Evolutionary conservation across 148 eudicot species (phyloP).

Genomic region (Drosera capensis): DNA sequence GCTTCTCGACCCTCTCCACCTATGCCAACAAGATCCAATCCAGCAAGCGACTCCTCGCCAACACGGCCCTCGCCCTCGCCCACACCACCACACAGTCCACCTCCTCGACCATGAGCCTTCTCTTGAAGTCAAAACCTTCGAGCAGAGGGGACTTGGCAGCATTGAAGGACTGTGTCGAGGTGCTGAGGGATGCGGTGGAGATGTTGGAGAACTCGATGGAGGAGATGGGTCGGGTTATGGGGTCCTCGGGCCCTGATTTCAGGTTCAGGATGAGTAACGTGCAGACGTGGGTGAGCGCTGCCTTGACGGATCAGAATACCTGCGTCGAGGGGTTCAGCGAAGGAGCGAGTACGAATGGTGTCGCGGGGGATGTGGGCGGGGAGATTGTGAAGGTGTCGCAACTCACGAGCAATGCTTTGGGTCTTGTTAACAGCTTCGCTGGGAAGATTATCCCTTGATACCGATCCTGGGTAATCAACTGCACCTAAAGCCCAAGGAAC

Average conservation of each 20-base stretch:
- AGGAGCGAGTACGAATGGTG: conserved; percentile 7
- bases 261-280: conserved; percentile 46
- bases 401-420: conserved; percentile 52
- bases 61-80: conserved; percentile 44
- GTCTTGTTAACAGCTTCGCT: conserved; percentile 39
- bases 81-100: conserved; percentile 22
- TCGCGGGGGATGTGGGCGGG: conserved; percentile 17
- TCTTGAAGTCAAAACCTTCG: conserved; percentile 15
- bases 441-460: not conserved
- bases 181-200: conserved; percentile 32
- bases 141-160: conserved; percentile 32
- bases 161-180: conserved; percentile 36
- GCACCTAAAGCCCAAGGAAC: too few relatives aligned
- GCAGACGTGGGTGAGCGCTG: conserved; percentile 62
- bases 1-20: conserved; percentile 37
- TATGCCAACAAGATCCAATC: conserved; percentile 24
- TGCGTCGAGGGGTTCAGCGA: conserved; percentile 39
- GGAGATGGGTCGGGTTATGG: conserved; percentile 29
- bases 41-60: conserved; percentile 29
- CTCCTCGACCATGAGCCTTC: conserved; percentile 15
- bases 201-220: conserved; percentile 34
- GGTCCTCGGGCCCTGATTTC: conserved; percentile 22
- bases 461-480: not conserved
- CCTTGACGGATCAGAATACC: conserved; percentile 36
- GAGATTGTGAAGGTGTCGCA: conserved; percentile 23